Percentiles rank a stretch among this genome's conserved stretches.
Conservation (phyloP, 148 eudicot genomes). For the Chenopodium formosanum region DNA sequence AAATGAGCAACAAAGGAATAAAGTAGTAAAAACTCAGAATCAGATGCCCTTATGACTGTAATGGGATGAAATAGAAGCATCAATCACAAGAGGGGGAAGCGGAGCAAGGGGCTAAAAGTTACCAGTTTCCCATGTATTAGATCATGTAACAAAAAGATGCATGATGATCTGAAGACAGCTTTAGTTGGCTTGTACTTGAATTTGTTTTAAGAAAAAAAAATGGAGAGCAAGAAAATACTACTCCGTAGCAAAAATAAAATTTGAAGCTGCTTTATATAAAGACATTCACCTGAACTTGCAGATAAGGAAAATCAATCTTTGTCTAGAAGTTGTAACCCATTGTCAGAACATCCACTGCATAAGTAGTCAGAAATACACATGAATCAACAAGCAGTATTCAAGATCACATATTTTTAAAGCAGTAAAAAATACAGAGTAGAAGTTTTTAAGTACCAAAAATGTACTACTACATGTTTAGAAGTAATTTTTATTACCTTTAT, state of each 20-base stretch:
- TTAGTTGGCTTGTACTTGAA: not conserved
- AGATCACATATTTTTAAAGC: not conserved
- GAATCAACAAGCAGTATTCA: not conserved
- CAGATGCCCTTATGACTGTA: slow-evolving; percentile 20
- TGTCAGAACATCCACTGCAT: slow-evolving; percentile 9
- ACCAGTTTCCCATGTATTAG: slow-evolving; percentile 8
- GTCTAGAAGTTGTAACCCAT: not conserved
- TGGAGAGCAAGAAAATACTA: not conserved
- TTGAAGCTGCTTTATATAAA: slow-evolving; percentile 6
- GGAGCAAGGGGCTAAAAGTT: slow-evolving; percentile 8
- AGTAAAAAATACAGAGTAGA: not conserved
- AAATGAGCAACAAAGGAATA: slow-evolving; percentile 15
- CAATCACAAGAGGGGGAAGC: slow-evolving; percentile 10
- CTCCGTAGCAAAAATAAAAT: not conserved
- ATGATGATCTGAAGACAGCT: not conserved
- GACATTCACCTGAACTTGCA: slow-evolving; percentile 17
- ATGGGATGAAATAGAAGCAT: slow-evolving; percentile 14
- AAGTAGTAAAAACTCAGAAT: slow-evolving; percentile 14
- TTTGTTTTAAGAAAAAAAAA: not conserved
- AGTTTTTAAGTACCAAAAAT: not conserved
- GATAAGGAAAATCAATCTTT: slow-evolving; percentile 4
- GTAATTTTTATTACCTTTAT: not conserved
- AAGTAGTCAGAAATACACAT: slow-evolving; percentile 10
- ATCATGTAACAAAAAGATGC: slow-evolving; percentile 18
- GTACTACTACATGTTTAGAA: not conserved